A percentile compares a stretch with the other conserved stretches of the same genome.
These are phyloP conservation scores for Truncatella angustata DNA, from an alignment of 2,329 filamentous ascomycete species.

Conservation along the genomic window DNA sequence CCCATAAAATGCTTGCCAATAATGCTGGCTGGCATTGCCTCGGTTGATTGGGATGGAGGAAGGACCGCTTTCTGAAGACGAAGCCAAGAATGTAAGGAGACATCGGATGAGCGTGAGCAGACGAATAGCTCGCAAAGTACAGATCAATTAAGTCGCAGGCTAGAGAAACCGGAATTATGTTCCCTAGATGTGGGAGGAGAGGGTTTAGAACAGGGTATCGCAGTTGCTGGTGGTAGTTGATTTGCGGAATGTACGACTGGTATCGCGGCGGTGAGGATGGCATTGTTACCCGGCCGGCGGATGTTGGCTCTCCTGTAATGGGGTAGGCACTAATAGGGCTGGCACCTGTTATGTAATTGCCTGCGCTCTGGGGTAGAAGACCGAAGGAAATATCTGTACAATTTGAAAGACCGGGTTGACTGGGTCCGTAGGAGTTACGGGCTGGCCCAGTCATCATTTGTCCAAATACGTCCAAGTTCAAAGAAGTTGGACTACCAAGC, in stretches of 20 bases:
- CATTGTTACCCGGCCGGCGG: conserved; percentile 65
- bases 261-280: conserved; percentile 58
- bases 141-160: conserved; percentile 88
- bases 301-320: conserved; percentile 59
- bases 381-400: conserved; percentile 58
- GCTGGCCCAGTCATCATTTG: conserved; percentile 47
- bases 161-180: conserved; percentile 74
- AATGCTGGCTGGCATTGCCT: conserved; percentile 80
- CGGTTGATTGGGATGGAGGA: conserved; percentile 78
- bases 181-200: conserved; percentile 75
- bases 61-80: conserved; percentile 84
- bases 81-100: conserved; percentile 89
- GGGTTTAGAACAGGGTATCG: conserved; percentile 86
- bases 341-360: conserved; percentile 47
- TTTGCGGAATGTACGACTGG: conserved; percentile 58
- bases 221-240: conserved; percentile 55
- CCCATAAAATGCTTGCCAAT: conserved; percentile 93
- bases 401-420: conserved; percentile 47
- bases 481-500: conserved; percentile 44
- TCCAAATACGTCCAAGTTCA: conserved; percentile 56
- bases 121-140: conserved; percentile 87
- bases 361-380: conserved; percentile 53
- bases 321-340: conserved; percentile 59
- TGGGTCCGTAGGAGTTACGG: conserved; percentile 42
- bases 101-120: conserved; percentile 81